These are phyloP conservation scores for Prinsepia uniflora DNA, from an alignment of 306 rosid genomes.

Conservation along the genomic window DNA sequence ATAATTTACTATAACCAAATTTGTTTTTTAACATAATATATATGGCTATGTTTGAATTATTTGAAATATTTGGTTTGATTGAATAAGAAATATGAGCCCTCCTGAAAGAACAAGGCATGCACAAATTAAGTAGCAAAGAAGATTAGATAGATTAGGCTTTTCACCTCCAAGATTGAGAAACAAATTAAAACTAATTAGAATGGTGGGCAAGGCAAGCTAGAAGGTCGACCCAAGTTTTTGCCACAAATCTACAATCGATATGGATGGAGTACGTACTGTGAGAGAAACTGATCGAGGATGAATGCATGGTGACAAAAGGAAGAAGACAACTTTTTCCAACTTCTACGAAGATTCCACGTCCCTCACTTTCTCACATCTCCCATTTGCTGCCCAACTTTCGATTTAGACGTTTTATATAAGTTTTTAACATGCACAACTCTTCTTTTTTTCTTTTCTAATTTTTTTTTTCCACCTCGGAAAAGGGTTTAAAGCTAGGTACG, in stretches of 20 bases:
- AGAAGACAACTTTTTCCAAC: slow-evolving; percentile 5
- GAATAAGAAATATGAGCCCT: no score
- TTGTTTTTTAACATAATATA: no score
- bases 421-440: background rate
- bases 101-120: no score
- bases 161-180: background rate
- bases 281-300: background rate
- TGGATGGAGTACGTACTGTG: background rate
- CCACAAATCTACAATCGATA: no score
- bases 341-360: slow-evolving; percentile 19
- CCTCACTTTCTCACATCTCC: slow-evolving; percentile 6
- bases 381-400: background rate
- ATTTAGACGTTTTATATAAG: no score
- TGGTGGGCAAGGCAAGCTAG: background rate
- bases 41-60: no score
- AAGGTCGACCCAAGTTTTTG: no score
- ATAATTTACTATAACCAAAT: no score
- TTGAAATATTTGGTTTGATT: no score
- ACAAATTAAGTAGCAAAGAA: no score
- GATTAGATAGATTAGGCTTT: background rate
- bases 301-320: background rate
- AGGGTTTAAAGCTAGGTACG: background rate
- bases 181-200: background rate
- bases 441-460: background rate
- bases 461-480: background rate